Conservation (phyloP, 352 stramenopile species). For the Pythium brassicae region DNA sequence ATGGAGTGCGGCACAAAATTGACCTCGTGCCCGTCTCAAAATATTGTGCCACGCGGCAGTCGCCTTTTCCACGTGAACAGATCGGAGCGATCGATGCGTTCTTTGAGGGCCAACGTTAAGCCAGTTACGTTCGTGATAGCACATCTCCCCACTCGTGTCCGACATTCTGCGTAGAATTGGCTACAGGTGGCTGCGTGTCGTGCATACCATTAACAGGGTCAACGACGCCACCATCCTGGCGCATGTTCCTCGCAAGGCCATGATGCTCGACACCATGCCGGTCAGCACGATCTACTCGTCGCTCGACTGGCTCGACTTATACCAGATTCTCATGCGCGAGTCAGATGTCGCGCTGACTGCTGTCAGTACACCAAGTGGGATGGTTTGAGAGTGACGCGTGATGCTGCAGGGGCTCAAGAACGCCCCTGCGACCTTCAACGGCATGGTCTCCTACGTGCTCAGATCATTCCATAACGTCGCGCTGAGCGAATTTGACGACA, state of each 20-base stretch:
- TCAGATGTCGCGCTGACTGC: conserved; percentile 14
- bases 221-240: conserved; percentile 23
- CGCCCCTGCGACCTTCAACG: conserved; percentile 24
- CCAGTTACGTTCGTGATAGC: conserved; percentile 13
- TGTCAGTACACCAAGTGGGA: conserved; percentile 18
- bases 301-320: conserved; percentile 26
- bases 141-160: conserved; percentile 18
- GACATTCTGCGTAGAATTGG: conserved; percentile 25
- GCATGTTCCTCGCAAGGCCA: conserved; percentile 25
- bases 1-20: conserved; percentile 21
- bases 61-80: conserved; percentile 20
- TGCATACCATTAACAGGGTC: conserved; percentile 31
- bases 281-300: conserved; percentile 23
- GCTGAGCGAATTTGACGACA: conserved; percentile 5
- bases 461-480: neutral
- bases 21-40: conserved; percentile 21
- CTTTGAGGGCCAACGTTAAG: conserved; percentile 13
- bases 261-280: conserved; percentile 21
- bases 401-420: conserved; percentile 22
- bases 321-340: conserved; percentile 22
- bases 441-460: conserved; percentile 9
- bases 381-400: conserved; percentile 22
- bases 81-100: conserved; percentile 18
- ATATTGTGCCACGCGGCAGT: conserved; percentile 27
- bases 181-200: conserved; percentile 22